Percentiles rank a stretch among this genome's conserved stretches.
These are phyloP conservation scores for Trichoderma sp. DNA, from an alignment of 2,329 filamentous ascomycete genomes.

Conservation along the genomic window DNA sequence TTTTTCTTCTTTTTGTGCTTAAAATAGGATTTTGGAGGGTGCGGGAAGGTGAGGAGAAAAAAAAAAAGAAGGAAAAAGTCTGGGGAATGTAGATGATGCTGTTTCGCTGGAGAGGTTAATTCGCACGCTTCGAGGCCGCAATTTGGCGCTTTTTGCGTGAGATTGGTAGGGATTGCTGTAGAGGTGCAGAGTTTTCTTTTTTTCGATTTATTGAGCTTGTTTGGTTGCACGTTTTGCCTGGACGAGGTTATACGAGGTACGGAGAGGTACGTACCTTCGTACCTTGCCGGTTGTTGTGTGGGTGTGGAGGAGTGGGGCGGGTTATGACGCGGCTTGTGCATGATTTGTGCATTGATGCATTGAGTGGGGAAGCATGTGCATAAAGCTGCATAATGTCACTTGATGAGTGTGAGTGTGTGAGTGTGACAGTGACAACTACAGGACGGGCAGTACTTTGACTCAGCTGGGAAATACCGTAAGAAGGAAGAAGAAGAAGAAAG, in stretches of 20 bases:
- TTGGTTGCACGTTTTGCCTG: not conserved
- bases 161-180: not conserved
- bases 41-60: not conserved
- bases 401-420: too few species aligned
- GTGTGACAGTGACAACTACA: not conserved
- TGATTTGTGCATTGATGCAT: not conserved
- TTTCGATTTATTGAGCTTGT: not conserved
- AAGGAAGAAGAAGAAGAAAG: not conserved
- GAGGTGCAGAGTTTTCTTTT: not conserved
- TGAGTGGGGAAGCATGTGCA: not conserved
- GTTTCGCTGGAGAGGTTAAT: not conserved
- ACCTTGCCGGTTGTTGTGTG: not conserved
- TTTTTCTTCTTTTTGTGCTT: not conserved
- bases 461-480: not conserved
- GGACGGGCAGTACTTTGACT: too few species aligned
- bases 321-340: not conserved
- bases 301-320: not conserved
- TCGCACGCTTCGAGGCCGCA: not conserved
- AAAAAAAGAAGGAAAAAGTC: not conserved
- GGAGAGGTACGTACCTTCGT: not conserved
- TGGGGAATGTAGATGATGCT: not conserved
- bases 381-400: not conserved
- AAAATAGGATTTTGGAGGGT: not conserved
- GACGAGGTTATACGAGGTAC: slow-evolving; percentile 1
- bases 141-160: not conserved